Percentiles rank a stretch among this genome's conserved stretches.
phyloP scores from a whole-genome alignment of 1,284 basidiomycete genomes.

The Coniophora puteana region DNA sequence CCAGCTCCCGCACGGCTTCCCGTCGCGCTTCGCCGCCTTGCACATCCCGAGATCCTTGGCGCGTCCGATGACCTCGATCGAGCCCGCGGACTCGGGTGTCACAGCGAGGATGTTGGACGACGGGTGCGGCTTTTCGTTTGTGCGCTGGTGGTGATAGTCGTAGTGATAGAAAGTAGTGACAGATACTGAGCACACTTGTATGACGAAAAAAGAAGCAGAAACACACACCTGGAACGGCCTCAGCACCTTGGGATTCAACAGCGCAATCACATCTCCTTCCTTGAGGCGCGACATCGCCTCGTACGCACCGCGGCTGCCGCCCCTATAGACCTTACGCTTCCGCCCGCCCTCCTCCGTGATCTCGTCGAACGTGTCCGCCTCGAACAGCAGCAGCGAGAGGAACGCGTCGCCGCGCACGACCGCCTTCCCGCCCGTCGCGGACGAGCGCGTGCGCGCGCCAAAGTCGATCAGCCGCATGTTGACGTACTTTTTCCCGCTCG shows the following conservation, averaged over 20 bases:
- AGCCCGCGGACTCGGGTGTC: constrained; percentile 78
- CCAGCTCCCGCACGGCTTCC: constrained; percentile 81
- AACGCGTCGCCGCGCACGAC: constrained; percentile 77
- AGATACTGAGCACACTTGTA: background rate
- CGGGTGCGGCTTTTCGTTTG: constrained; percentile 64
- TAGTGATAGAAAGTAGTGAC: constrained; percentile 3
- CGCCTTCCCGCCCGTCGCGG: constrained; percentile 50
- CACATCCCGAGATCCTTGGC: constrained; percentile 86
- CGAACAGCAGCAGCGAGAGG: constrained; percentile 83
- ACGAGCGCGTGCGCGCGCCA: constrained; percentile 53
- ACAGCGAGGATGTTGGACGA: constrained; percentile 81
- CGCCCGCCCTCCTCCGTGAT: constrained; percentile 44
- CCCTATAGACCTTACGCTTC: constrained; percentile 68
- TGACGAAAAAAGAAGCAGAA: no score
- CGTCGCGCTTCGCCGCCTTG: constrained; percentile 71
- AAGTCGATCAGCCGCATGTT: constrained; percentile 86
- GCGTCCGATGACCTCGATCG: constrained; percentile 84
- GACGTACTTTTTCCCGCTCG: constrained; percentile 76
- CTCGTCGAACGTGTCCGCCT: constrained; percentile 70
- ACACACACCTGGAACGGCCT: constrained; percentile 75
- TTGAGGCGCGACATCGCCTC: constrained; percentile 82
- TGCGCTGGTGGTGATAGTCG: constrained; percentile 44
- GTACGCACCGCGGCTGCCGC: constrained; percentile 91
- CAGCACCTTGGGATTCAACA: constrained; percentile 86
- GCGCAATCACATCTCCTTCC: constrained; percentile 86